A percentile compares a stretch with the other conserved stretches of the same genome.
Evolutionary conservation across 768 basidiomycete species (phyloP).

Genomic region (Suillus cothurnatus): DNA sequence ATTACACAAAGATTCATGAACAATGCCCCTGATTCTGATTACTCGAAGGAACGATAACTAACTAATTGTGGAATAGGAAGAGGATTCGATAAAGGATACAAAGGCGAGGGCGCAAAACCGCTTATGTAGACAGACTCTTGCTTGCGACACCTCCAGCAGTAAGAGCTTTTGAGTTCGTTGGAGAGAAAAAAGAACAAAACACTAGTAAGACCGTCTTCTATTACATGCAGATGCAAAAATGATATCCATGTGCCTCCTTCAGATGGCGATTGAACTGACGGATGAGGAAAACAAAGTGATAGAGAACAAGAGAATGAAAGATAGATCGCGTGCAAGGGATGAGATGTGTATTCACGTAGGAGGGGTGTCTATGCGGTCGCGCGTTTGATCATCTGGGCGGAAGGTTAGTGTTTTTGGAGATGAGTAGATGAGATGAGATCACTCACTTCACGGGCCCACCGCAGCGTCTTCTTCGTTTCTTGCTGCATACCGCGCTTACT

Average conservation of each 20-base stretch:
- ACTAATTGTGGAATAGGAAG: slow-evolving; percentile 10
- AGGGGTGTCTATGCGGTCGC: slow-evolving; percentile 67
- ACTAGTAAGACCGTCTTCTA: slow-evolving; percentile 45
- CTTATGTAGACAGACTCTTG: not conserved
- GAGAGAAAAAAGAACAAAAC: slow-evolving; percentile 3
- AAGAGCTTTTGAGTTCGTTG: slow-evolving; percentile 9
- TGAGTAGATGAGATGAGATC: not conserved
- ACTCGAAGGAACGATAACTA: slow-evolving; percentile 11
- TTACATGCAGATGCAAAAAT: slow-evolving; percentile 57
- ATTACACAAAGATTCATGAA: not conserved
- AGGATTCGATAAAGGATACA: slow-evolving; percentile 12
- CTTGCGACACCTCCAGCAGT: not conserved
- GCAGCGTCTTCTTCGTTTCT: slow-evolving; percentile 86
- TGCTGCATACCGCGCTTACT: slow-evolving; percentile 70
- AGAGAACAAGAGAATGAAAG: slow-evolving; percentile 17
- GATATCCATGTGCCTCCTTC: slow-evolving; percentile 65
- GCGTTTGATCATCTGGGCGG: slow-evolving; percentile 69
- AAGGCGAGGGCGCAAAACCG: not conserved
- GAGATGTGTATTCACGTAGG: slow-evolving; percentile 34
- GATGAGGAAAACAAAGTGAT: slow-evolving; percentile 16
- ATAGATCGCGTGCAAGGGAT: slow-evolving; percentile 54
- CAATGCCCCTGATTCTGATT: slow-evolving; percentile 9
- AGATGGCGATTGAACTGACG: slow-evolving; percentile 53
- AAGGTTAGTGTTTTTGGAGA: not conserved
- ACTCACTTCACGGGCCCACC: slow-evolving; percentile 91